Evolutionary conservation across 2,329 filamentous ascomycete genomes (phyloP).

Genomic region (Geosmithia flava): DNA sequence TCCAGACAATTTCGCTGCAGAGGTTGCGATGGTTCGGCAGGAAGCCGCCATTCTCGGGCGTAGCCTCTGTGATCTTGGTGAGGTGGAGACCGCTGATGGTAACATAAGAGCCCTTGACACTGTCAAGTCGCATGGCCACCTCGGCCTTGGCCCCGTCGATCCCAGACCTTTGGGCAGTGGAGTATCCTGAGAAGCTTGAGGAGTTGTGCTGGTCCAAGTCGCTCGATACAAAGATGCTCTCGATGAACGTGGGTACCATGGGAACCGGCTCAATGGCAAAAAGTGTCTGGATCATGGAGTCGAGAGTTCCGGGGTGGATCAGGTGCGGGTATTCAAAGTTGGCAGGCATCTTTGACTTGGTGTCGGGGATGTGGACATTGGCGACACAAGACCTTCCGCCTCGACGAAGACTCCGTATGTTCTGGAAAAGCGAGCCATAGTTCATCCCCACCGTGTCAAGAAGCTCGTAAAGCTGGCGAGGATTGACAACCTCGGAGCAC

Average conservation of each 20-base stretch:
- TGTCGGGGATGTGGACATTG: slow-evolving; percentile 32
- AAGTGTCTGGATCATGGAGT: slow-evolving; percentile 41
- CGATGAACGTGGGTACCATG: slow-evolving; percentile 36
- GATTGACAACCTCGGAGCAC: slow-evolving; percentile 20
- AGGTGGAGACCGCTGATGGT: slow-evolving; percentile 32
- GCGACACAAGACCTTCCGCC: slow-evolving; percentile 20
- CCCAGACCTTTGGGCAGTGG: slow-evolving; percentile 20
- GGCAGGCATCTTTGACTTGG: slow-evolving; percentile 37
- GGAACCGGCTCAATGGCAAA: slow-evolving; percentile 30
- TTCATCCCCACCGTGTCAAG: slow-evolving; percentile 38
- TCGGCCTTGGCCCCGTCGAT: slow-evolving; percentile 26
- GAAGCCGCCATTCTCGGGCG: slow-evolving; percentile 19
- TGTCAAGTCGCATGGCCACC: slow-evolving; percentile 27
- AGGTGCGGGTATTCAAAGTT: slow-evolving; percentile 40
- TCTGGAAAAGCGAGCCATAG: slow-evolving; percentile 37
- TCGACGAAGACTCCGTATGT: slow-evolving; percentile 24
- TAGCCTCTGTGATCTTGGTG: slow-evolving; percentile 17
- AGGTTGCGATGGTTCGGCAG: slow-evolving; percentile 35
- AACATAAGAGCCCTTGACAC: slow-evolving; percentile 20
- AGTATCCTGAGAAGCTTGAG: slow-evolving; percentile 24
- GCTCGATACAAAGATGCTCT: slow-evolving; percentile 32
- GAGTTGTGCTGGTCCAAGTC: slow-evolving; percentile 17
- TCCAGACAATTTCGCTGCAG: slow-evolving; percentile 35
- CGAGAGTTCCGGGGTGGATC: slow-evolving; percentile 45
- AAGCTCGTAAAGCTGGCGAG: slow-evolving; percentile 35